These are phyloP conservation scores for Pseudevernia furfuracea DNA, from an alignment of 495 filamentous ascomycete species.

Conservation along the genomic window DNA sequence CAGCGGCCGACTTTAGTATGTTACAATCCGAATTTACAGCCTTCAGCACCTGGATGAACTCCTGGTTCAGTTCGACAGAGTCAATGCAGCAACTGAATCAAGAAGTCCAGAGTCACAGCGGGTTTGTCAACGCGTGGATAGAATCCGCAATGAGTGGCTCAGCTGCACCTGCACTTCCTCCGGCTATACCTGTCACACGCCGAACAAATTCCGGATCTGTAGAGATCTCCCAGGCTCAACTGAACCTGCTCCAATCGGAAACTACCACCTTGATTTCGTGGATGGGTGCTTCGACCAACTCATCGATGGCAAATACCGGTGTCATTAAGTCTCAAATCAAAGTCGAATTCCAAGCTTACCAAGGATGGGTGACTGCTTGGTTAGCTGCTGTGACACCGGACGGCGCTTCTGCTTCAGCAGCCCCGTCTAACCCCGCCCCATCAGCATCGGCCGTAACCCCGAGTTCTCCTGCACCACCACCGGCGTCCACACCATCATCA, in stretches of 20 bases:
- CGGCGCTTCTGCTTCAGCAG: constrained; percentile 8
- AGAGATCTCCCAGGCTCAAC: constrained; percentile 1
- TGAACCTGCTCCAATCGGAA: not conserved
- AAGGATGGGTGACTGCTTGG: constrained; percentile 22
- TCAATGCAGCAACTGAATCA: constrained; percentile 19
- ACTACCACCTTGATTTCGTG: not conserved
- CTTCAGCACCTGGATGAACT: constrained; percentile 21
- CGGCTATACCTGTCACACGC: not conserved
- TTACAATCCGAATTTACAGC: constrained; percentile 21
- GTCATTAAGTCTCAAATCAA: not conserved
- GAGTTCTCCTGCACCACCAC: not conserved
- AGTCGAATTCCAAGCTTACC: constrained; percentile 12
- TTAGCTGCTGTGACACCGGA: constrained; percentile 8
- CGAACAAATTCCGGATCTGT: not conserved
- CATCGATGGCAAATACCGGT: not conserved
- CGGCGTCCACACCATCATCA: not conserved
- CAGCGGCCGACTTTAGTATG: constrained; percentile 14
- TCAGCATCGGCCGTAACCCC: not conserved
- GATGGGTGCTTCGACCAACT: not conserved
- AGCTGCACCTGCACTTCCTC: constrained; percentile 2
- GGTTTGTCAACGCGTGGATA: constrained; percentile 20
- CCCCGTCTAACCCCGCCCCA: constrained; percentile 1
- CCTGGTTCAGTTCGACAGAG: constrained; percentile 15
- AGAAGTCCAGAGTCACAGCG: constrained; percentile 21
- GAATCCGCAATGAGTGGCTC: constrained; percentile 7